phyloP scores from a whole-genome alignment of 2,329 filamentous ascomycete genomes.

The Alternaria ethzedia region DNA sequence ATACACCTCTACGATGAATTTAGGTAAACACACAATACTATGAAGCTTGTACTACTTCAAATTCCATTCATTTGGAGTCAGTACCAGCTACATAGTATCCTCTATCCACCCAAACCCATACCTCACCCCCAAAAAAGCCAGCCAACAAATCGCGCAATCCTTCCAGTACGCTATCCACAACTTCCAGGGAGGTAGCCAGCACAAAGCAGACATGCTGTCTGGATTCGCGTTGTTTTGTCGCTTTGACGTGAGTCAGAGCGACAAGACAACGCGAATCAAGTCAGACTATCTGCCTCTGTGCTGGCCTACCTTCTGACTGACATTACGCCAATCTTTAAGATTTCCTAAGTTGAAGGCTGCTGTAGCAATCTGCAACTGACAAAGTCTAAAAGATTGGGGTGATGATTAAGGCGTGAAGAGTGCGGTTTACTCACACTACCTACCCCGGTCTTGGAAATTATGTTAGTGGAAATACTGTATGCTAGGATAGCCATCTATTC shows the following conservation, averaged over 20 bases:
- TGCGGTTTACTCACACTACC: not conserved
- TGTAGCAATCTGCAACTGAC: no score
- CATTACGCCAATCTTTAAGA: not conserved
- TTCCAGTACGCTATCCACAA: not conserved
- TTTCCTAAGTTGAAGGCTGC: no score
- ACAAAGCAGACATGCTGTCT: no score
- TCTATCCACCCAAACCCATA: not conserved
- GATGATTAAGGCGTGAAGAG: not conserved
- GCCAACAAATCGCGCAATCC: not conserved
- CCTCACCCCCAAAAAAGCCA: not conserved
- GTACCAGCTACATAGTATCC: not conserved
- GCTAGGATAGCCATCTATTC: not conserved
- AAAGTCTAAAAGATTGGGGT: not conserved
- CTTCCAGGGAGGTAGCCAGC: no score
- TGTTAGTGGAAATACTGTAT: accelerated
- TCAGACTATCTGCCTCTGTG: no score
- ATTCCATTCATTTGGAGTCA: no score
- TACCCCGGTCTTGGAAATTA: not conserved
- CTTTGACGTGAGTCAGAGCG: no score
- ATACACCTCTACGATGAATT: not conserved
- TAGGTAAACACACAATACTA: not conserved
- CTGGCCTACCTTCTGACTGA: not conserved
- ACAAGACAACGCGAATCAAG: no score
- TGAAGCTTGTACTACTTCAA: no score
- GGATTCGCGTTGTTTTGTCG: no score